Percentiles rank a stretch among this genome's conserved stretches.
Conservation (phyloP, 2,329 filamentous ascomycete species). For the Xylaria hypoxylon region DNA sequence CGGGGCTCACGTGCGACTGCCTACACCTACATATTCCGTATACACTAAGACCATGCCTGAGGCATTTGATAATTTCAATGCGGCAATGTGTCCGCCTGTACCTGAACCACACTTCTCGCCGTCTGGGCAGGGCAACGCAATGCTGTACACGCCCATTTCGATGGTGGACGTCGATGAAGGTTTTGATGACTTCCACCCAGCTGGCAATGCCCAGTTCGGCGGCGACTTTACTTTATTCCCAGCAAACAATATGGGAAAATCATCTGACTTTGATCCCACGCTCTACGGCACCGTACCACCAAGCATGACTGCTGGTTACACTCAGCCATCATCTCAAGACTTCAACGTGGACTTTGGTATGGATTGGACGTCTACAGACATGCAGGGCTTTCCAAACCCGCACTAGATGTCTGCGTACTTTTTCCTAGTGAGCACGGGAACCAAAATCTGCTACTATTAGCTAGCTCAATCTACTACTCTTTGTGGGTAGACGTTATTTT, state of each 20-base stretch:
- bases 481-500: conserved; percentile 28
- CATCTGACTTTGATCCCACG: conserved; percentile 54
- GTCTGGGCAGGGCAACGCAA: conserved; percentile 73
- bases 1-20: conserved; percentile 67
- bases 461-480: conserved; percentile 8
- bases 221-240: conserved; percentile 75
- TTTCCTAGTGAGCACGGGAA: neutral
- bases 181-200: conserved; percentile 65
- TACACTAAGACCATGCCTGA: conserved; percentile 60
- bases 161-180: conserved; percentile 72
- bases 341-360: conserved; percentile 52
- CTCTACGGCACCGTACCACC: conserved; percentile 63
- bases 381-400: conserved; percentile 40
- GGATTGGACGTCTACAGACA: conserved; percentile 49
- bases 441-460: neutral
- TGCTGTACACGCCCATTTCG: conserved; percentile 75
- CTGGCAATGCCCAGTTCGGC: conserved; percentile 57
- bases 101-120: conserved; percentile 72
- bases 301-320: conserved; percentile 63
- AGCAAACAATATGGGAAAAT: conserved; percentile 54
- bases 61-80: conserved; percentile 56
- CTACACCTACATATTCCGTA: conserved; percentile 60
- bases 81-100: conserved; percentile 56
- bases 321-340: conserved; percentile 64
- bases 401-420: conserved; percentile 16